Conservation (phyloP, 1,284 basidiomycete species). For the Cryptococcus amylolentus region DNA sequence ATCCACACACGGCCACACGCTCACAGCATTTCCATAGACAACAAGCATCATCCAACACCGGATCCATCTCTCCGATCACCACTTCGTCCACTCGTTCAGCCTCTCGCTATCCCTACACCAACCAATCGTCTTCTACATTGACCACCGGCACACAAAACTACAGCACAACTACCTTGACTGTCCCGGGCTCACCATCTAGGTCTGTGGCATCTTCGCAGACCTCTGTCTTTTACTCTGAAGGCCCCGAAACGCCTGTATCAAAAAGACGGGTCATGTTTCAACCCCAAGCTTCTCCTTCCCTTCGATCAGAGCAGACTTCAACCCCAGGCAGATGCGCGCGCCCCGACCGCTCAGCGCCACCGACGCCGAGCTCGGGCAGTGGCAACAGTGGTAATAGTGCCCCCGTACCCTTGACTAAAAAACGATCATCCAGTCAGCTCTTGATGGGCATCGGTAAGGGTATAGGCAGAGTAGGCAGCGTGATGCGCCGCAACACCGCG, state of each 20-base stretch:
- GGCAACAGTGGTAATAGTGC: neutral
- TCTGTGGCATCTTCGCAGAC: slow-evolving; percentile 1
- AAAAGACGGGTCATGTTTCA: slow-evolving; percentile 2
- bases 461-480: slow-evolving; percentile 14
- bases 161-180: neutral
- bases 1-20: neutral
- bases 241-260: neutral
- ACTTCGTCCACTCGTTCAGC: neutral
- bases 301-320: neutral
- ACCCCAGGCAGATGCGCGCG: slow-evolving; percentile 4
- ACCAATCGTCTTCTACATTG: slow-evolving; percentile 1
- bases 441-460: slow-evolving; percentile 14
- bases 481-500: slow-evolving; percentile 11
- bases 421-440: slow-evolving; percentile 14
- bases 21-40: neutral
- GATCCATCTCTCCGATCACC: neutral
- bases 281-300: neutral
- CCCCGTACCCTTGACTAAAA: neutral
- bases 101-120: slow-evolving; percentile 4
- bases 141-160: slow-evolving; percentile 1
- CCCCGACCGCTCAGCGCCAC: neutral
- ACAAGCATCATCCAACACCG: neutral
- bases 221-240: neutral
- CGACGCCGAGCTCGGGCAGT: neutral
- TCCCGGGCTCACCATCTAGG: neutral